Evolutionary conservation across 2,329 filamentous ascomycete genomes (phyloP).

Genomic region (Fusarium sp.): DNA sequence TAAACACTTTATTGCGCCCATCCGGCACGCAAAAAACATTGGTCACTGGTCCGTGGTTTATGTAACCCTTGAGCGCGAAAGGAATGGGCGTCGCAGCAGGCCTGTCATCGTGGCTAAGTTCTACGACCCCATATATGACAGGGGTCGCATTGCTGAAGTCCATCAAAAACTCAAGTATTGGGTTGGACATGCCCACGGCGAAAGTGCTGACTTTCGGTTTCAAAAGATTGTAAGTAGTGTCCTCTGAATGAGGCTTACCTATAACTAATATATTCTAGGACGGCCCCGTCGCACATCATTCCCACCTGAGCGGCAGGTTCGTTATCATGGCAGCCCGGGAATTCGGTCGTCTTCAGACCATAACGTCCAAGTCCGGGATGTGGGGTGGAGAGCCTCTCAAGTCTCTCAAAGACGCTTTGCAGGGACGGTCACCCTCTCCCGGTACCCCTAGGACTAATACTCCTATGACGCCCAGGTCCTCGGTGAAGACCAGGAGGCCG

Average conservation of each 20-base stretch:
- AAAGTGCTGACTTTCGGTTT: background rate
- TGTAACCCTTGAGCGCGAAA: background rate
- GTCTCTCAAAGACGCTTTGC: background rate
- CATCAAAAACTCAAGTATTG: background rate
- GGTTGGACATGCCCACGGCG: too few relatives aligned
- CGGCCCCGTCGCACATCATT: background rate
- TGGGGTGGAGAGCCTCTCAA: background rate
- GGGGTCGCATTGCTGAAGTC: too few relatives aligned
- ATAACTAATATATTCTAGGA: background rate
- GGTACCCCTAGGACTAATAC: too few relatives aligned
- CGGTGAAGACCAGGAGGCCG: too few relatives aligned
- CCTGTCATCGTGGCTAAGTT: background rate
- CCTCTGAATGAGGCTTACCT: rapidly evolving
- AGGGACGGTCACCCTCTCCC: background rate
- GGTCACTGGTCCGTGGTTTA: background rate
- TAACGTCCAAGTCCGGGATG: background rate
- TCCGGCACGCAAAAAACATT: background rate
- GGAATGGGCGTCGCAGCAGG: background rate
- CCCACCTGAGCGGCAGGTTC: background rate
- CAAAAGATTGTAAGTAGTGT: background rate
- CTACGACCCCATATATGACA: background rate
- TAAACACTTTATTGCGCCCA: background rate
- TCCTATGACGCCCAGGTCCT: too few relatives aligned
- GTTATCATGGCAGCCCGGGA: background rate
- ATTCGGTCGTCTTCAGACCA: background rate